phyloP scores from a whole-genome alignment of 1,139 yeast species.

The Diutina sp. region DNA sequence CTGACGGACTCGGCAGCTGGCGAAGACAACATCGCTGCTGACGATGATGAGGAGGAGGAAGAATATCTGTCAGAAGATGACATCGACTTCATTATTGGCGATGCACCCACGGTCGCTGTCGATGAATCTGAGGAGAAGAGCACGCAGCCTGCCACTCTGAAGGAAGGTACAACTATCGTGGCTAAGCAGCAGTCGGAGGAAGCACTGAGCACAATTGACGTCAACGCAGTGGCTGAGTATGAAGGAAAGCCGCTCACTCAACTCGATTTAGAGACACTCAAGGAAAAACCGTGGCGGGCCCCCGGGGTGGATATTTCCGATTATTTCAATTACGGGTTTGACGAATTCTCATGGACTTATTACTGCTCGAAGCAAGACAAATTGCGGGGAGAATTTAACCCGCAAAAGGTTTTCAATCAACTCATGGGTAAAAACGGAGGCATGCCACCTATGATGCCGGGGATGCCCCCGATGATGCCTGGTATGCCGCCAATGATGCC shows the following conservation, averaged over 20 bases:
- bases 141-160: slow-evolving; percentile 9
- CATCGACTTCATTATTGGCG: slow-evolving; percentile 25
- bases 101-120: slow-evolving; percentile 16
- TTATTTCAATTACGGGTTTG: slow-evolving; percentile 92
- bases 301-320: slow-evolving; percentile 95
- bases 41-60: slow-evolving; percentile 9
- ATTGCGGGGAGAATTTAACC: slow-evolving; percentile 67
- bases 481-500: slow-evolving; percentile 1
- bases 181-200: slow-evolving; percentile 16
- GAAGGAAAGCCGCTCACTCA: slow-evolving; percentile 81
- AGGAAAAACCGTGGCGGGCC: slow-evolving; percentile 95
- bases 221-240: slow-evolving; percentile 65
- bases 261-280: slow-evolving; percentile 68
- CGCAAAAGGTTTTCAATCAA: slow-evolving; percentile 27
- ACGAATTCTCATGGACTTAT: slow-evolving; percentile 92
- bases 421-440: slow-evolving; percentile 15
- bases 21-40: slow-evolving; percentile 8
- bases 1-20: background rate
- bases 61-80: slow-evolving; percentile 34
- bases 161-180: slow-evolving; percentile 19
- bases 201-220: slow-evolving; percentile 28
- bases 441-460: slow-evolving; percentile 5
- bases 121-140: slow-evolving; percentile 9
- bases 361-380: slow-evolving; percentile 85
- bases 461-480: slow-evolving; percentile 5